phyloP scores from a whole-genome alignment of 306 rosid species.

The Lathyrus sativus region DNA sequence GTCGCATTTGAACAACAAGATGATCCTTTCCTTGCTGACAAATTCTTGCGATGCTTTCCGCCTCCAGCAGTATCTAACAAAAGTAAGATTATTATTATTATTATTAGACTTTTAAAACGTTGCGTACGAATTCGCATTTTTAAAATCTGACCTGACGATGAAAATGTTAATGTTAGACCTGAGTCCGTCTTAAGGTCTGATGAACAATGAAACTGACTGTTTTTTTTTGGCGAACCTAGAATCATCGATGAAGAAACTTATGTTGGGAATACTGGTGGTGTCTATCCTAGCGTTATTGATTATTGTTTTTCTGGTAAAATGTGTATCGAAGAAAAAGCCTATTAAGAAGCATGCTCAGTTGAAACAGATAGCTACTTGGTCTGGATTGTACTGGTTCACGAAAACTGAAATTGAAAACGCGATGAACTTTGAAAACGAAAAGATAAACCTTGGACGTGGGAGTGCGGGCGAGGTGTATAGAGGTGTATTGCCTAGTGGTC shows the following conservation, averaged over 20 bases:
- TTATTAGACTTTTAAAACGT: no score
- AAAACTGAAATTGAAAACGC: conserved; percentile 76
- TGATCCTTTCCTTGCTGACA: conserved; percentile 32
- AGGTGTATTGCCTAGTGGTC: conserved; percentile 89
- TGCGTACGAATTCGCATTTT: no score
- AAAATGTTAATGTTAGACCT: no score
- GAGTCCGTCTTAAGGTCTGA: no score
- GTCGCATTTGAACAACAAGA: conserved; percentile 44
- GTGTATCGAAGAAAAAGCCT: conserved; percentile 51
- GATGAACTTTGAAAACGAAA: conserved; percentile 45
- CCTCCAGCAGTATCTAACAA: conserved; percentile 1
- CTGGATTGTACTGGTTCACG: conserved; percentile 75
- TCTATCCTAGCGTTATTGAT: conserved; percentile 33
- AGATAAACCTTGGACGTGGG: conserved; percentile 68
- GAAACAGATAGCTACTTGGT: conserved; percentile 49
- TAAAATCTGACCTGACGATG: no score
- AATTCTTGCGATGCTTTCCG: conserved; percentile 56
- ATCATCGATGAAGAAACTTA: conserved; percentile 20
- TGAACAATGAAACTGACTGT: not conserved
- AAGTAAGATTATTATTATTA: conserved; percentile 43
- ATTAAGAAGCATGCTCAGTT: conserved; percentile 32
- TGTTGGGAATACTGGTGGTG: conserved; percentile 33
- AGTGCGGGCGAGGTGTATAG: conserved; percentile 80
- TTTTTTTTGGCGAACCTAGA: conserved; percentile 33
- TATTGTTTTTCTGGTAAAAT: conserved; percentile 46